Percentiles rank a stretch among this genome's conserved stretches.
Evolutionary conservation across 768 basidiomycete species (phyloP).

Genomic region (Mrakia gelida): DNA sequence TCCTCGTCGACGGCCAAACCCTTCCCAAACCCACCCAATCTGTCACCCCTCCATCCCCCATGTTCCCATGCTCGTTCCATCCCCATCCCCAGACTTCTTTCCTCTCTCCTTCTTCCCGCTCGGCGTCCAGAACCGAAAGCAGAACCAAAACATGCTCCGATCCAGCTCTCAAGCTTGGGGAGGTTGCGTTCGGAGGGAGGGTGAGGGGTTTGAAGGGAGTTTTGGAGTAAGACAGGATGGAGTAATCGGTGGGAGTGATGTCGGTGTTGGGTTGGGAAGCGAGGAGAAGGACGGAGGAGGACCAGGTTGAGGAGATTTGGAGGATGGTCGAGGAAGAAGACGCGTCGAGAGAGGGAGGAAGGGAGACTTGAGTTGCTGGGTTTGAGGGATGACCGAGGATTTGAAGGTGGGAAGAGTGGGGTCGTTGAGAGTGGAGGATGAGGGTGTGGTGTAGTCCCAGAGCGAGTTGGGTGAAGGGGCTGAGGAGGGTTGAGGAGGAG

Average conservation of each 20-base stretch:
- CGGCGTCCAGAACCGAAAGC: constrained; percentile 5
- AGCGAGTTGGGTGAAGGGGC: background rate
- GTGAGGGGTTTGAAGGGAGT: background rate
- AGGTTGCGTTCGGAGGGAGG: too few species aligned
- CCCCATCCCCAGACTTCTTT: constrained; percentile 81
- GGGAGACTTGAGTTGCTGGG: background rate
- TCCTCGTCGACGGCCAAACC: background rate
- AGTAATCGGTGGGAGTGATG: background rate
- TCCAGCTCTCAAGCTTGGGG: background rate
- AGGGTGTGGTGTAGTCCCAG: background rate
- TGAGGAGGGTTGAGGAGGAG: background rate
- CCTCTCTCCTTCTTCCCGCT: background rate
- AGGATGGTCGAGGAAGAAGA: background rate
- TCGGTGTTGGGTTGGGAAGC: background rate
- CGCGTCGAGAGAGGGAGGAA: background rate
- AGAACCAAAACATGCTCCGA: constrained; percentile 65
- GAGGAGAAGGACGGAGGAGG: background rate
- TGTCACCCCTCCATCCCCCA: constrained; percentile 50
- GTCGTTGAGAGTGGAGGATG: background rate
- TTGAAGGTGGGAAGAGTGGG: background rate
- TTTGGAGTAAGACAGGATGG: background rate
- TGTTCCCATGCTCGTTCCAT: constrained; percentile 97
- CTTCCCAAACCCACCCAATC: background rate
- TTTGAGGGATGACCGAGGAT: background rate
- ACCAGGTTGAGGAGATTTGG: constrained; percentile 3